Conservation (phyloP, 192 early-diverging fungal genomes). For the Geranomyces michiganensis region DNA sequence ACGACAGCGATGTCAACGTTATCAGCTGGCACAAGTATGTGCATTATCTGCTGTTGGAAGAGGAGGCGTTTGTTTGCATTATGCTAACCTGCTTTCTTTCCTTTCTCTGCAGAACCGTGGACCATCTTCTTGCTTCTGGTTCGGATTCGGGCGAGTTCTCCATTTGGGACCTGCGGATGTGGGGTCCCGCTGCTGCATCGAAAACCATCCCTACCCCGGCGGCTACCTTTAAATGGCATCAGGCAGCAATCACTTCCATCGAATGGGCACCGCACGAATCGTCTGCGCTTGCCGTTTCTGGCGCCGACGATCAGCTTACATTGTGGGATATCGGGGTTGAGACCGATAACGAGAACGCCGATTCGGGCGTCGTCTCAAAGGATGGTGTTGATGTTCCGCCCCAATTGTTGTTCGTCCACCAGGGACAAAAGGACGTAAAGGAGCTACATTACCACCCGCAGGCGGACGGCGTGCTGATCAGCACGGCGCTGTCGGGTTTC, state of each 20-base stretch:
- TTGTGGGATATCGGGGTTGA: constrained; percentile 99
- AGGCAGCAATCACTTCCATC: constrained; percentile 87
- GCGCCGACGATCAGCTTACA: constrained; percentile 95
- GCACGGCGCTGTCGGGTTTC: constrained; percentile 85
- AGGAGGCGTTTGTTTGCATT: not conserved
- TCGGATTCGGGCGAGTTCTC: constrained; percentile 90
- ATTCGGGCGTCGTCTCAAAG: constrained; percentile 49
- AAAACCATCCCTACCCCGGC: constrained; percentile 63
- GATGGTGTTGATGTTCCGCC: constrained; percentile 84
- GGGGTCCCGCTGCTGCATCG: constrained; percentile 27
- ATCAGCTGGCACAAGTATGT: constrained; percentile 89
- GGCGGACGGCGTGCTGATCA: constrained; percentile 85
- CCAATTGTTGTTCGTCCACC: constrained; percentile 82
- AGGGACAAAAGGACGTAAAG: constrained; percentile 93
- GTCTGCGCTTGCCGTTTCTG: constrained; percentile 86
- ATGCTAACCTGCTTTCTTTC: not conserved
- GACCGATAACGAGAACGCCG: constrained; percentile 83
- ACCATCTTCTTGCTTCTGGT: constrained; percentile 90
- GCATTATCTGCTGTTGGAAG: not conserved
- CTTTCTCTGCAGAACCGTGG: constrained; percentile 53
- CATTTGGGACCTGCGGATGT: constrained; percentile 92
- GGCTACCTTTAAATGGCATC: constrained; percentile 95
- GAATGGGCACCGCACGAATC: constrained; percentile 96
- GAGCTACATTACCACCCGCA: constrained; percentile 98
- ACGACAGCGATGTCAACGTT: constrained; percentile 91